Evolutionary conservation across 345 rosid species (phyloP).

Genomic region (Carallia brachiata): DNA sequence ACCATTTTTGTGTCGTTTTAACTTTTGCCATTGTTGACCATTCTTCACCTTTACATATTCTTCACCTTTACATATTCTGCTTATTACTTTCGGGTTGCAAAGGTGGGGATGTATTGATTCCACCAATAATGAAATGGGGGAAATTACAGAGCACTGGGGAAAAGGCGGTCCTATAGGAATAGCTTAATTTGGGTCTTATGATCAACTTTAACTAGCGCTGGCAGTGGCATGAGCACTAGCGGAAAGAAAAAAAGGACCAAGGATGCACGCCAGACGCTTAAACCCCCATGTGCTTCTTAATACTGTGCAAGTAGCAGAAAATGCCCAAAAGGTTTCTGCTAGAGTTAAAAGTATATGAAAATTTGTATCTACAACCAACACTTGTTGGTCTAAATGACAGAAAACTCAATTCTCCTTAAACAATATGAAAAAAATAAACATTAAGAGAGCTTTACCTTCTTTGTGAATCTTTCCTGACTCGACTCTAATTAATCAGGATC

Average conservation of each 20-base stretch:
- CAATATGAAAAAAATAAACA: too few relatives aligned
- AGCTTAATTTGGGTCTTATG: conserved; percentile 1
- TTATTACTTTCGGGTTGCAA: conserved; percentile 21
- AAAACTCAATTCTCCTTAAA: too few relatives aligned
- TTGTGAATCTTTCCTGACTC: too few relatives aligned
- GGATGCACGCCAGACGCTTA: neutral
- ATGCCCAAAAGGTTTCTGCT: too few relatives aligned
- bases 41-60: conserved; percentile 5
- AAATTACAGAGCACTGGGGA: conserved; percentile 29
- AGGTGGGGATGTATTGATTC: conserved; percentile 23
- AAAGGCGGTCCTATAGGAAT: conserved; percentile 2
- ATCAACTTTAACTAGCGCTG: conserved; percentile 1
- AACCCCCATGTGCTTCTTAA: neutral
- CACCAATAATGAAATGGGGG: conserved; percentile 4
- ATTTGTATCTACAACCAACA: neutral
- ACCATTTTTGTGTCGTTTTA: neutral
- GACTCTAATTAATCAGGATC: too few relatives aligned
- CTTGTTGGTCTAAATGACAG: too few relatives aligned
- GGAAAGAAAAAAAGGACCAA: neutral
- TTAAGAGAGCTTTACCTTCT: too few relatives aligned
- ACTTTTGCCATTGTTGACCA: neutral
- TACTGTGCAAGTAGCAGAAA: neutral
- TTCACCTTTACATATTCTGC: conserved; percentile 8
- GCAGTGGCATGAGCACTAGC: conserved; percentile 29
- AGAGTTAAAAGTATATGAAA: too few relatives aligned